A percentile compares a stretch with the other conserved stretches of the same genome.
Evolutionary conservation across 2,329 filamentous ascomycete species (phyloP).

Genomic region (Colletotrichum sojae): DNA sequence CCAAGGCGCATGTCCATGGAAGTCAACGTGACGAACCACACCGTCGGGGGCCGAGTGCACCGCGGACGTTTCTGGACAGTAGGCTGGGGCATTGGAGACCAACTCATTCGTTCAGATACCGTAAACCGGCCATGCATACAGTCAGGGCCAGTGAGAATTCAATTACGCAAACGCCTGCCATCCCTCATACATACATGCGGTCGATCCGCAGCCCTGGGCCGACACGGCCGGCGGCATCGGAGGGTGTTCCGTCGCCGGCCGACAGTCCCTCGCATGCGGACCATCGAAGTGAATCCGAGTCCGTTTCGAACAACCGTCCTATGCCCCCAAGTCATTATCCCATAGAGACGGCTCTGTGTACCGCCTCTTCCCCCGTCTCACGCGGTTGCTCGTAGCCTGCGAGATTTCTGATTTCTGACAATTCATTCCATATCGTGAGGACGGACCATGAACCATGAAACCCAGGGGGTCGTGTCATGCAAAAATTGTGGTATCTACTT

Average conservation of each 20-base stretch:
- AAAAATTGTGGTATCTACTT: conserved; percentile 45
- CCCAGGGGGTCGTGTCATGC: conserved; percentile 45
- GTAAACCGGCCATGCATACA: not conserved
- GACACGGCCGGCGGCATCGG: conserved; percentile 24
- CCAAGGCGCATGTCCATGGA: no score
- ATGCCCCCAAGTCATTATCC: conserved; percentile 40
- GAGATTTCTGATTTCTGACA: conserved; percentile 39
- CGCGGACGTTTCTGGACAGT: not conserved
- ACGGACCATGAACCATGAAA: conserved; percentile 38
- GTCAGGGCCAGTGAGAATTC: conserved; percentile 40
- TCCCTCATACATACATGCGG: conserved; percentile 43
- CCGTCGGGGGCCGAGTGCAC: not conserved
- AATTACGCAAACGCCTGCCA: conserved; percentile 43
- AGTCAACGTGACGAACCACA: no score
- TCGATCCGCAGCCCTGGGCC: conserved; percentile 43
- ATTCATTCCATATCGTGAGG: conserved; percentile 41
- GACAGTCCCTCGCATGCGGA: conserved; percentile 26
- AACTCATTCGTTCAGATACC: not conserved
- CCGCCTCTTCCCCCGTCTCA: conserved; percentile 28
- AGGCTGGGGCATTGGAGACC: not conserved
- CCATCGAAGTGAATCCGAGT: conserved; percentile 35
- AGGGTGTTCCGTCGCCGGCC: conserved; percentile 20
- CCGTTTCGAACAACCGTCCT: conserved; percentile 52
- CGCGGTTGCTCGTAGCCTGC: conserved; percentile 41
- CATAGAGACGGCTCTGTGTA: conserved; percentile 28